These are phyloP conservation scores for Hypoxylon sp. DNA, from an alignment of 2,329 filamentous ascomycete species.

Conservation along the genomic window DNA sequence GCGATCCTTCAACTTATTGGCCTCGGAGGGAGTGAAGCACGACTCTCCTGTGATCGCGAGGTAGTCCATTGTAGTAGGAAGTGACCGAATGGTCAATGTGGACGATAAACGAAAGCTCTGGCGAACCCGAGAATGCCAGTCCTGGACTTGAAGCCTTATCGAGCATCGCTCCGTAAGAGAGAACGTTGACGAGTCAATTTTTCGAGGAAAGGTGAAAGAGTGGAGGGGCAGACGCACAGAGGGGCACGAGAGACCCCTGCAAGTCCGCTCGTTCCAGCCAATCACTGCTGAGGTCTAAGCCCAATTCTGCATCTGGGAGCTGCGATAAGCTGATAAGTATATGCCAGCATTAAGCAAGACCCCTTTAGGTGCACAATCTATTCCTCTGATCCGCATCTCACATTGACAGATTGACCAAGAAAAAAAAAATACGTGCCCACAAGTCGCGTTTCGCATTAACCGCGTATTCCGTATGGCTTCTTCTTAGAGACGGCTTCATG, in stretches of 20 bases:
- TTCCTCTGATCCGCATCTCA: too few species aligned
- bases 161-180: conserved; percentile 17
- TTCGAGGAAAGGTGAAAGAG: background rate
- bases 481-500: conserved; percentile 7
- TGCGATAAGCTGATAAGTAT: conserved; percentile 21
- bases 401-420: conserved; percentile 15
- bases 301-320: conserved; percentile 9
- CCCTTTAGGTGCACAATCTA: background rate
- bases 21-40: conserved; percentile 59
- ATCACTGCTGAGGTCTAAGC: conserved; percentile 11
- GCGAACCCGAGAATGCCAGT: background rate
- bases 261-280: conserved; percentile 17
- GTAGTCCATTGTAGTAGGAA: conserved; percentile 37
- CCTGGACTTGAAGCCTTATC: conserved; percentile 13
- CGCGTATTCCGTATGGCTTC: conserved; percentile 17
- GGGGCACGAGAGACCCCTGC: conserved; percentile 16
- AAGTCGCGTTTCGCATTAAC: conserved; percentile 19
- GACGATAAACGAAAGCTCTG: conserved; percentile 7
- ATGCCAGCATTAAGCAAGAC: conserved; percentile 6
- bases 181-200: conserved; percentile 28
- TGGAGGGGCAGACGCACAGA: conserved; percentile 32
- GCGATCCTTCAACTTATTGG: conserved; percentile 54
- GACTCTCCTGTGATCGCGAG: conserved; percentile 48
- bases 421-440: conserved; percentile 16
- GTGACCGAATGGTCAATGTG: conserved; percentile 7